Percentiles rank a stretch among this genome's conserved stretches.
These are phyloP conservation scores for Populus hybrid DNA, from an alignment of 441 rosid species.

Conservation along the genomic window DNA sequence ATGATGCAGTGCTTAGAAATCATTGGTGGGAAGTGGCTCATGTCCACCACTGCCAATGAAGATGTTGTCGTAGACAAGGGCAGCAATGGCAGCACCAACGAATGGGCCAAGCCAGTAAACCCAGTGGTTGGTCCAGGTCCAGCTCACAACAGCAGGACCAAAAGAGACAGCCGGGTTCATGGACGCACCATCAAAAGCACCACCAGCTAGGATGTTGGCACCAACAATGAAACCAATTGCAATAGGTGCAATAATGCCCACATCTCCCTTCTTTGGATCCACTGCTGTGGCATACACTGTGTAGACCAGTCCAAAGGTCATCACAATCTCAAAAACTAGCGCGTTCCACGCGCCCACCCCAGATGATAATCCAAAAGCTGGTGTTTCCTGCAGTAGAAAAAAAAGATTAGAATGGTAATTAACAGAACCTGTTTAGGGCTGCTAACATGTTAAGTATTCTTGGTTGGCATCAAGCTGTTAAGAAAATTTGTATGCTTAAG, in stretches of 20 bases:
- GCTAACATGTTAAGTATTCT: not conserved
- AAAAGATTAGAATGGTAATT: not conserved
- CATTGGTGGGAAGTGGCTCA: conserved; percentile 1
- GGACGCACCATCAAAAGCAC: conserved; percentile 73
- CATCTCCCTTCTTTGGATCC: conserved; percentile 65
- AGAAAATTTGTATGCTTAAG: not conserved
- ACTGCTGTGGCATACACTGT: conserved; percentile 81
- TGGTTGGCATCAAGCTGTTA: not conserved
- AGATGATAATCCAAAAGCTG: conserved; percentile 36
- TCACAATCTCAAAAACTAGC: conserved; percentile 48
- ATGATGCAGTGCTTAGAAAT: not conserved
- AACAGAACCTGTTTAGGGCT: not conserved
- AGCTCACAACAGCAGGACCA: conserved; percentile 83
- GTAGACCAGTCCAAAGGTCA: conserved; percentile 84
- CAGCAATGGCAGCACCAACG: conserved; percentile 43
- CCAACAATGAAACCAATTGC: conserved; percentile 86
- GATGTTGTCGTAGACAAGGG: conserved; percentile 9
- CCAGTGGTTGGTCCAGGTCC: conserved; percentile 83
- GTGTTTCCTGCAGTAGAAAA: conserved; percentile 35
- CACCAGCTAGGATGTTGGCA: conserved; percentile 80
- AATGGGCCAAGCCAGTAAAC: conserved; percentile 83
- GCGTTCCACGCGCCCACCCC: conserved; percentile 8
- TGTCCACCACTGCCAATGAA: not conserved
- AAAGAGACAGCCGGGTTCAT: conserved; percentile 47
- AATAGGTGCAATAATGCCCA: conserved; percentile 66